phyloP scores from a whole-genome alignment of 495 filamentous ascomycete genomes.

The Penicillium ochrochloron region DNA sequence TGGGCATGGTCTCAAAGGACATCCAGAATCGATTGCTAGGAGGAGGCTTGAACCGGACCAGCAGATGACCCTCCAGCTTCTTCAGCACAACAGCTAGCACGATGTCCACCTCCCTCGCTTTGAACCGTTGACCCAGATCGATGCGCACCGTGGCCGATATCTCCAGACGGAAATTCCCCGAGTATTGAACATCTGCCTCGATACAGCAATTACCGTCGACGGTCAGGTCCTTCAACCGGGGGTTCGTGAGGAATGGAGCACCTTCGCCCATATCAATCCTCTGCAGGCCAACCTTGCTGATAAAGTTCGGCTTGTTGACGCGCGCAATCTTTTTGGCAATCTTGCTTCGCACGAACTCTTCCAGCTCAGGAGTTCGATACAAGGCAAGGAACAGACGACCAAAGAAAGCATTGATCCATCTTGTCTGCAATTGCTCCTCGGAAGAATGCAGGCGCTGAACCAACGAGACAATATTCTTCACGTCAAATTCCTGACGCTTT shows the following conservation, averaged over 20 bases:
- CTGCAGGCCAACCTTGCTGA: conserved; percentile 78
- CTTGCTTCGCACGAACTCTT: conserved; percentile 78
- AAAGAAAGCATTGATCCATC: conserved; percentile 92
- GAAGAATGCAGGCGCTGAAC: conserved; percentile 90
- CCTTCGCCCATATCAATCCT: conserved; percentile 85
- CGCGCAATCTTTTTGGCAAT: conserved; percentile 96
- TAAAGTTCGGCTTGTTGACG: conserved; percentile 88
- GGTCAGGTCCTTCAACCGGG: conserved; percentile 83
- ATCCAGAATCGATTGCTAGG: conserved; percentile 96
- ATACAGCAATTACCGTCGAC: conserved; percentile 86
- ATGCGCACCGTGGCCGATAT: conserved; percentile 89
- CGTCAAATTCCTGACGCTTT: conserved; percentile 75
- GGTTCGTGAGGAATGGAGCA: conserved; percentile 88
- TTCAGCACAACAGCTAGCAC: conserved; percentile 85
- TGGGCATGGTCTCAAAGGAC: conserved; percentile 87
- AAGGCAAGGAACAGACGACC: conserved; percentile 85
- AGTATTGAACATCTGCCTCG: conserved; percentile 86
- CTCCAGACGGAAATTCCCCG: conserved; percentile 85
- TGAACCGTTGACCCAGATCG: conserved; percentile 86
- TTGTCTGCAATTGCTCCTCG: conserved; percentile 87
- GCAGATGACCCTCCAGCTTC: conserved; percentile 80
- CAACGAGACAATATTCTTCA: conserved; percentile 81
- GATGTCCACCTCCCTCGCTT: conserved; percentile 85
- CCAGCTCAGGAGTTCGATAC: conserved; percentile 81
- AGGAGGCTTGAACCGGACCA: conserved; percentile 89